Evolutionary conservation across 1,284 basidiomycete genomes (phyloP).

Genomic region (Ganoderma resinaceum): DNA sequence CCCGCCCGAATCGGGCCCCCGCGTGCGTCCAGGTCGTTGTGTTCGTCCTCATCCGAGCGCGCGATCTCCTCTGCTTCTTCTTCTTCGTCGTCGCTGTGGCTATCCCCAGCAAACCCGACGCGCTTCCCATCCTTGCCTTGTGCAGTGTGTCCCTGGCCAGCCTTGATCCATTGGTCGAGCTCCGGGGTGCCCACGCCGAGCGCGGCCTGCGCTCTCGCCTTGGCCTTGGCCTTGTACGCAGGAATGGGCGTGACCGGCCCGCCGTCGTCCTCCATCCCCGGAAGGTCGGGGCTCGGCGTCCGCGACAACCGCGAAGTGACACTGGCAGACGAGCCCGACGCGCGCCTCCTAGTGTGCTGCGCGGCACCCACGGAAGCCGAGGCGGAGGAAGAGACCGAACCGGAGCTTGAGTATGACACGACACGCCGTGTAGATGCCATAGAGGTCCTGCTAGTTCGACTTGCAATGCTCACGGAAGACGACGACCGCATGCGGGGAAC

Average conservation of each 20-base stretch:
- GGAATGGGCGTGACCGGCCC: conserved; percentile 52
- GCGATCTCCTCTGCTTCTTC: conserved; percentile 6
- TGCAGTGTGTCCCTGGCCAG: conserved; percentile 31
- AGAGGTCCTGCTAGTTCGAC: conserved; percentile 30
- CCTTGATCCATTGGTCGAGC: conserved; percentile 53
- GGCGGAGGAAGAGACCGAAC: conserved; percentile 12
- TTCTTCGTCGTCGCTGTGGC: conserved; percentile 31
- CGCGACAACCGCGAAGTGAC: conserved; percentile 37
- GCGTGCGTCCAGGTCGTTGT: background rate
- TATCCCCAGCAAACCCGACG: conserved; percentile 39
- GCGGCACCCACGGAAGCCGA: conserved; percentile 13
- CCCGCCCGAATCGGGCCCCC: background rate
- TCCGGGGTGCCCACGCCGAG: conserved; percentile 58
- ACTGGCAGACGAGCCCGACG: conserved; percentile 26
- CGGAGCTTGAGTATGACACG: background rate
- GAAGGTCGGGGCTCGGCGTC: conserved; percentile 64
- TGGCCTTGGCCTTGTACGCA: conserved; percentile 39
- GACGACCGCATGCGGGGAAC: conserved; percentile 31
- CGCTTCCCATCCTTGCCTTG: conserved; percentile 36
- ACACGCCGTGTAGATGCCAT: conserved; percentile 11
- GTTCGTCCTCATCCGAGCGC: conserved; percentile 6
- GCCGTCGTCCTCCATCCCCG: conserved; percentile 42
- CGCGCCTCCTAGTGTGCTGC: conserved; percentile 17
- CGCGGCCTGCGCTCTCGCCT: conserved; percentile 36
- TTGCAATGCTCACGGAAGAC: conserved; percentile 26